Evolutionary conservation across 495 filamentous ascomycete genomes (phyloP).

Genomic region (Talaromyces thailandensis): DNA sequence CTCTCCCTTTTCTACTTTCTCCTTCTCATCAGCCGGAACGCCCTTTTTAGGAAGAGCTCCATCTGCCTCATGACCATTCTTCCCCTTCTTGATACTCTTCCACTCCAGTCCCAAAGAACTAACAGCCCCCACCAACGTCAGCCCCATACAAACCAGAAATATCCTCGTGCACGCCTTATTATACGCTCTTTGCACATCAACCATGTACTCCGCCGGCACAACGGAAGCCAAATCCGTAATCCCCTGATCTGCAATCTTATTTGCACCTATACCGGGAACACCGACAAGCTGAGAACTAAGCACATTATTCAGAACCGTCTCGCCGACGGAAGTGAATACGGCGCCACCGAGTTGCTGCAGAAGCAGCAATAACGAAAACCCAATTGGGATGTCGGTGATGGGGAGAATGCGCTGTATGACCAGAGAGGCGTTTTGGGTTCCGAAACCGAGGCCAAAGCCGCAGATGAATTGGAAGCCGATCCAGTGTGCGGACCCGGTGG

Average conservation of each 20-base stretch:
- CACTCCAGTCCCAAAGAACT: slow-evolving; percentile 28
- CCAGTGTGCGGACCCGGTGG: slow-evolving; percentile 15
- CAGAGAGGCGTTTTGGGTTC: slow-evolving; percentile 16
- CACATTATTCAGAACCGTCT: slow-evolving; percentile 24
- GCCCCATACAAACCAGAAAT: slow-evolving; percentile 18
- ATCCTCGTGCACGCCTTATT: slow-evolving; percentile 18
- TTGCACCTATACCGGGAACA: slow-evolving; percentile 11
- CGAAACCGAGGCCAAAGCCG: slow-evolving; percentile 17
- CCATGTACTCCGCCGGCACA: slow-evolving; percentile 13
- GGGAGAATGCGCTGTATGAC: slow-evolving; percentile 19
- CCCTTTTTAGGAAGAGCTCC: neutral
- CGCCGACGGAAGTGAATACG: slow-evolving; percentile 47
- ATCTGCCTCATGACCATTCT: neutral
- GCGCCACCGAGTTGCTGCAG: slow-evolving; percentile 52
- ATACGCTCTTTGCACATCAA: slow-evolving; percentile 17
- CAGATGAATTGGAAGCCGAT: slow-evolving; percentile 26
- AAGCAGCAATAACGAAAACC: slow-evolving; percentile 34
- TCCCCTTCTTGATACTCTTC: slow-evolving; percentile 25
- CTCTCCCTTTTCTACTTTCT: neutral
- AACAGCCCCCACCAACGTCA: slow-evolving; percentile 20
- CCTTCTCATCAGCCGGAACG: neutral
- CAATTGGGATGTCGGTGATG: slow-evolving; percentile 23
- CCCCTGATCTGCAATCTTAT: slow-evolving; percentile 15
- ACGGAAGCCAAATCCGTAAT: slow-evolving; percentile 16
- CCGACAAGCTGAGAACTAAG: slow-evolving; percentile 10